Evolutionary conservation across 495 filamentous ascomycete species (phyloP), one percentile per base, ranked within the genome.

Genomic region (Ascobolus immersus): DNA sequence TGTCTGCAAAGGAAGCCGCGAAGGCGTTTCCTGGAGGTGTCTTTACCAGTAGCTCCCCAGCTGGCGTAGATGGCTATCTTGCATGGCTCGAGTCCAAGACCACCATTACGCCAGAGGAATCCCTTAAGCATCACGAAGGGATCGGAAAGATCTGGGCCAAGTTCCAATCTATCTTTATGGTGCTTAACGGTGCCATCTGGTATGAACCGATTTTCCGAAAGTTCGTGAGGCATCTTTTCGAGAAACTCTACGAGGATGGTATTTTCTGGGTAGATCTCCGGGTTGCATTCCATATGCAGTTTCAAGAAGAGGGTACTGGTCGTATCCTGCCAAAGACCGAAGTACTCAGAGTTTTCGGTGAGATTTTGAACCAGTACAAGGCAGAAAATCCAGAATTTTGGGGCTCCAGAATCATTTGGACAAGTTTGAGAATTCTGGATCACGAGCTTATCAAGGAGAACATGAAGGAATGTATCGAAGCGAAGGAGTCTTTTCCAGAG

Each of bases 191-290:
- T 4, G 62, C 93, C 17, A 52, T 90, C 12, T 74, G 67, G 54
- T 91, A 93, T 52, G 86, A 94, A 51, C 82, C 86, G 0, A 79
- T 96, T 34, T 82, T 79, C 55, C 70, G 79, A 17, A 56, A 57
- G 17, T 84, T 76, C 43, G 52, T 92, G 39, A 61, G 58, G 10
- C 60, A 64, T 2, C 54, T 92, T 41, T 62, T 86, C 41, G 53
- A 55, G 10, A 56, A 74, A 15, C 51, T 93, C 4, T 54, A 67
- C 5, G 66, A 63, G 2, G 84, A 96, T 51, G 76, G 79, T 1
- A 61, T 93, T 17, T 62, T 59, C 41, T 93, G 81, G 61, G 70
- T 73, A 4, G 84, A 94, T 44, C 38, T 77, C 24, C 39, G 47
- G 6, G 17, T 32, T 4, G 46, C 47, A 15, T 50, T 43, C 40